These are phyloP conservation scores for Diddensiella caesifluorescens DNA, from an alignment of 805 yeast species.

Conservation along the genomic window DNA sequence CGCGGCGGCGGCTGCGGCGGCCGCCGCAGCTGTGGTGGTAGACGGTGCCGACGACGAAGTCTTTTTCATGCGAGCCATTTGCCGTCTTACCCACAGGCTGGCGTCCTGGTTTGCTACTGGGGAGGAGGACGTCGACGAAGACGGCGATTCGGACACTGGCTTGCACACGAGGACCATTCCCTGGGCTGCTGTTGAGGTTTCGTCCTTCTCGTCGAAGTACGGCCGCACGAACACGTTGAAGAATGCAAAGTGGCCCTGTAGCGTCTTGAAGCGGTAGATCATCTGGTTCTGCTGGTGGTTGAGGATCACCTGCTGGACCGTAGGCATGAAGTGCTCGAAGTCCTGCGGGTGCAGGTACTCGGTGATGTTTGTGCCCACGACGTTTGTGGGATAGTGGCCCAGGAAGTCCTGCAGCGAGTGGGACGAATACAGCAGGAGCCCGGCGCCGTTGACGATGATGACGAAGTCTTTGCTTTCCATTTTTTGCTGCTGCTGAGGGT, in stretches of 20 bases:
- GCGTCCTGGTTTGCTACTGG: constrained; percentile 2
- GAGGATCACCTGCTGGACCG: constrained; percentile 12
- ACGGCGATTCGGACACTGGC: constrained; percentile 6
- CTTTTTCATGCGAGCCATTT: constrained; percentile 7
- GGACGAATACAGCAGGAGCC: constrained; percentile 16
- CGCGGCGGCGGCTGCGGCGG: constrained; percentile 5
- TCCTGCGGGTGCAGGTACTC: constrained; percentile 22
- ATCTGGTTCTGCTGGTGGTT: constrained; percentile 10
- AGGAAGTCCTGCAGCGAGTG: constrained; percentile 12
- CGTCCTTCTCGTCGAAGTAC: constrained; percentile 8
- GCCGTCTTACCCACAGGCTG: constrained; percentile 20
- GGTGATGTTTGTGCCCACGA: constrained; percentile 2
- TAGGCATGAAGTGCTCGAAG: constrained; percentile 14
- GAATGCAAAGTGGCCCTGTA: constrained; percentile 2
- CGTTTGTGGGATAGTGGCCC: constrained; percentile 6
- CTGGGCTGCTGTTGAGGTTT: constrained; percentile 4
- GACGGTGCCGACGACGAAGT: neutral
- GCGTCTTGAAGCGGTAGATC: constrained; percentile 14
- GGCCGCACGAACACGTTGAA: neutral
- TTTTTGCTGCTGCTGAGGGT: too few relatives aligned
- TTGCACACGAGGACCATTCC: constrained; percentile 15
- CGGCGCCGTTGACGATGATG: constrained; percentile 18
- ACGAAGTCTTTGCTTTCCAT: constrained; percentile 2
- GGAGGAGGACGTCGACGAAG: constrained; percentile 3
- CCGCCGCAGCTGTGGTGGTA: constrained; percentile 3